Conservation (phyloP, 805 yeast genomes). For the Kuraishia hungarica region DNA sequence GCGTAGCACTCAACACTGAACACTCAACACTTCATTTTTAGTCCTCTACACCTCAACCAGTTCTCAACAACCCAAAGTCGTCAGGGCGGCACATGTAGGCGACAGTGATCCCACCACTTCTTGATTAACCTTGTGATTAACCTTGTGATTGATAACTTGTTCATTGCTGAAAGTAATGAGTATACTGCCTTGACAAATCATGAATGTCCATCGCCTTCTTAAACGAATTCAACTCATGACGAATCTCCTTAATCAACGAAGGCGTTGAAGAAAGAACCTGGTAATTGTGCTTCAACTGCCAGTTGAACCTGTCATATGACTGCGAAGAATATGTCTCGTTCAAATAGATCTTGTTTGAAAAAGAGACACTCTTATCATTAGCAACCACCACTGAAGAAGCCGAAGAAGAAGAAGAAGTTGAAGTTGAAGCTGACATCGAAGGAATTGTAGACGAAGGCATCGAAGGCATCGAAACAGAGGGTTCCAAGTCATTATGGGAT, state of each 20-base stretch:
- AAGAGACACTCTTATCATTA: slow-evolving; percentile 1
- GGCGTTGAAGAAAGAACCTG: slow-evolving; percentile 37
- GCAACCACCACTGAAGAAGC: slow-evolving; percentile 9
- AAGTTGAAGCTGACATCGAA: not conserved
- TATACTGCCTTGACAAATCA: slow-evolving; percentile 46
- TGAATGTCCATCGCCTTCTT: slow-evolving; percentile 69
- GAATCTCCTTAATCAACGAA: slow-evolving; percentile 41
- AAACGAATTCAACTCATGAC: slow-evolving; percentile 55
- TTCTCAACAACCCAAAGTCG: too few species aligned
- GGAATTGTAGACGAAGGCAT: not conserved
- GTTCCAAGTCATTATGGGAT: not conserved
- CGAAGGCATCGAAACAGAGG: not conserved
- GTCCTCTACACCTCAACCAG: too few species aligned
- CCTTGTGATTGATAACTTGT: too few species aligned
- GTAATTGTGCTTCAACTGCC: slow-evolving; percentile 37
- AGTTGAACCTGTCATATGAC: slow-evolving; percentile 46
- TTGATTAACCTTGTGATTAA: too few species aligned
- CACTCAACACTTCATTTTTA: too few species aligned
- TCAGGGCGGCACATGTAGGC: too few species aligned
- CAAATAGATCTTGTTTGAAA: slow-evolving; percentile 2
- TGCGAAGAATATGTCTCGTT: slow-evolving; percentile 41
- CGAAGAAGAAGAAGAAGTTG: slow-evolving; percentile 7
- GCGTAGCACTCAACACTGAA: too few species aligned
- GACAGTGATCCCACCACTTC: too few species aligned
- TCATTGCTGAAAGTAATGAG: slow-evolving; percentile 52